These are phyloP conservation scores for Solanum chmielewskii DNA, from an alignment of 257 asterid species.

Conservation along the genomic window DNA sequence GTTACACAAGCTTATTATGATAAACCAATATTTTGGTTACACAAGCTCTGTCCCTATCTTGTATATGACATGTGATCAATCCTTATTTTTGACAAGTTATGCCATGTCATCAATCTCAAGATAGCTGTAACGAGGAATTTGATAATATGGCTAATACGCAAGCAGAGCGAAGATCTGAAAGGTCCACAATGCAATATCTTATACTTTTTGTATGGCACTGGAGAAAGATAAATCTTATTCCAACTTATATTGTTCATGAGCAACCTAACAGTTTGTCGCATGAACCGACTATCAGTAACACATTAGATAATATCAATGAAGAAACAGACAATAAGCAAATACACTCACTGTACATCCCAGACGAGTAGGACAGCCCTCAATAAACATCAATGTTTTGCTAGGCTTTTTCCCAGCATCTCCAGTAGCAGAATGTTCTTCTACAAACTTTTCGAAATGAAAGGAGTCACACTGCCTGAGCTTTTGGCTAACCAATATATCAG, in stretches of 20 bases:
- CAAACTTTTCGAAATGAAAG: slow-evolving; percentile 68
- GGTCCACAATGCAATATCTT: background rate
- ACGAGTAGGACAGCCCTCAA: slow-evolving; percentile 79
- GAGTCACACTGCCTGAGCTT: slow-evolving; percentile 75
- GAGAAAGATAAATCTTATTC: background rate
- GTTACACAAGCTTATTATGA: background rate
- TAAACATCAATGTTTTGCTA: slow-evolving; percentile 82
- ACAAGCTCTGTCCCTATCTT: background rate
- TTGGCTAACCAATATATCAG: slow-evolving; percentile 49
- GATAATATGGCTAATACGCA: background rate
- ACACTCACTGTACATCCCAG: slow-evolving; percentile 80
- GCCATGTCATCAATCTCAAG: background rate
- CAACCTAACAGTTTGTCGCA: background rate
- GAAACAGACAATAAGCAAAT: background rate
- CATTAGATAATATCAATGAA: background rate
- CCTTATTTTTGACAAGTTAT: background rate
- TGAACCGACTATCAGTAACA: background rate
- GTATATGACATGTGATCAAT: background rate
- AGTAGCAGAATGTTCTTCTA: slow-evolving; percentile 59
- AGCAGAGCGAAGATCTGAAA: background rate
- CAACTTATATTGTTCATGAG: background rate
- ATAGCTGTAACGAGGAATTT: background rate
- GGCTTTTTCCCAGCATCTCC: slow-evolving; percentile 66
- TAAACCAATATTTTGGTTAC: background rate
- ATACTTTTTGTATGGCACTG: background rate